phyloP scores from a whole-genome alignment of 306 rosid genomes.

The Phaseolus lunatus region DNA sequence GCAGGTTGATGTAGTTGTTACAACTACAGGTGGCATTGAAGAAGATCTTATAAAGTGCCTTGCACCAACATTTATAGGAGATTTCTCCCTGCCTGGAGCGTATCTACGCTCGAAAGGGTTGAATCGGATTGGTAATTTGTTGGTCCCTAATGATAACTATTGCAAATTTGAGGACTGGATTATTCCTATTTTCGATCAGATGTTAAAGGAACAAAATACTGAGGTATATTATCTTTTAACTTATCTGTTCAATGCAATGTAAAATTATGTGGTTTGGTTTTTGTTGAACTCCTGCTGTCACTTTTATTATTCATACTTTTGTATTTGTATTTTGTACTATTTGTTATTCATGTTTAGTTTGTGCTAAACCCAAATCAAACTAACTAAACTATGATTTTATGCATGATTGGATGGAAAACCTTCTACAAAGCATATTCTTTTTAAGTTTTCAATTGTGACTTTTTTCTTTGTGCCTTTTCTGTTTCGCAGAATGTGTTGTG shows the following conservation, averaged over 20 bases:
- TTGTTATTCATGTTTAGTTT: neutral
- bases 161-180: slow-evolving; percentile 98
- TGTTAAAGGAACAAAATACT: slow-evolving; percentile 79
- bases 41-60: slow-evolving; percentile 95
- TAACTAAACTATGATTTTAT: neutral
- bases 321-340: neutral
- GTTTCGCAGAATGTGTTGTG: slow-evolving; percentile 68
- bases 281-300: neutral
- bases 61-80: slow-evolving; percentile 89
- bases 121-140: slow-evolving; percentile 91
- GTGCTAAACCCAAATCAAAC: neutral
- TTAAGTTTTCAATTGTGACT: neutral
- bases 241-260: neutral
- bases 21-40: slow-evolving; percentile 94
- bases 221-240: slow-evolving; percentile 56
- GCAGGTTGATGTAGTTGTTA: slow-evolving; percentile 88
- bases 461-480: neutral
- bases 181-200: slow-evolving; percentile 86
- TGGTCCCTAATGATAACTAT: slow-evolving; percentile 91
- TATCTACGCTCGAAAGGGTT: slow-evolving; percentile 82
- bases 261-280: slow-evolving; percentile 3
- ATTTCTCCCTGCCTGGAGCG: slow-evolving; percentile 78
- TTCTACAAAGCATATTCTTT: neutral
- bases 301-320: neutral
- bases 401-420: neutral